Evolutionary conservation across 257 asterid genomes (phyloP).

Genomic region (Leptodermis oblonga): DNA sequence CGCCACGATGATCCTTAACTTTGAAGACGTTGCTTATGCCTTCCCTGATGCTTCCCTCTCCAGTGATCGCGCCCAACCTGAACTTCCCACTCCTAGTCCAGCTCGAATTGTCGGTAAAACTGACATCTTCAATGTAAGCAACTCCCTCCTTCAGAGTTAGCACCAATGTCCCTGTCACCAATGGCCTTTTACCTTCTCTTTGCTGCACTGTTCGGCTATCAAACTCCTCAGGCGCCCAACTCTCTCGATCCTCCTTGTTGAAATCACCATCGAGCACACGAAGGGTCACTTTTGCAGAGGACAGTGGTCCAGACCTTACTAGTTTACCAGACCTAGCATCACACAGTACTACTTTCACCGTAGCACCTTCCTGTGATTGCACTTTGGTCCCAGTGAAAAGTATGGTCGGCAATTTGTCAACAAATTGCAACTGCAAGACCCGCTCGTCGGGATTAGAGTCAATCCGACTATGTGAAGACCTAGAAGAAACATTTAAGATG

Average conservation of each 20-base stretch:
- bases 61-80: constrained; percentile 52
- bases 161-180: constrained; percentile 54
- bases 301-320: constrained; percentile 50
- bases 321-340: constrained; percentile 36
- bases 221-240: constrained; percentile 62
- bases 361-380: constrained; percentile 29
- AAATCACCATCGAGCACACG: constrained; percentile 85
- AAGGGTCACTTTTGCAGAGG: constrained; percentile 46
- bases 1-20: constrained; percentile 94
- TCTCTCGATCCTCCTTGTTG: constrained; percentile 46
- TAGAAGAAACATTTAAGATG: constrained; percentile 5
- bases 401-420: constrained; percentile 34
- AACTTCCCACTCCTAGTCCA: constrained; percentile 85
- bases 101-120: constrained; percentile 86
- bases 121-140: constrained; percentile 54
- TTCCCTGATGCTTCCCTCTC: constrained; percentile 50
- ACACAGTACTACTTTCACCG: constrained; percentile 37
- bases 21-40: constrained; percentile 67
- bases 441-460: constrained; percentile 32
- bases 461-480: constrained; percentile 35
- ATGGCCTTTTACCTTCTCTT: constrained; percentile 82
- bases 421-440: constrained; percentile 48
- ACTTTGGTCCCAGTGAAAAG: constrained; percentile 58
- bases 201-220: constrained; percentile 35
- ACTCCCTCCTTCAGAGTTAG: constrained; percentile 60